These are phyloP conservation scores for Populus tomentosa DNA, from an alignment of 441 rosid genomes.

Conservation along the genomic window DNA sequence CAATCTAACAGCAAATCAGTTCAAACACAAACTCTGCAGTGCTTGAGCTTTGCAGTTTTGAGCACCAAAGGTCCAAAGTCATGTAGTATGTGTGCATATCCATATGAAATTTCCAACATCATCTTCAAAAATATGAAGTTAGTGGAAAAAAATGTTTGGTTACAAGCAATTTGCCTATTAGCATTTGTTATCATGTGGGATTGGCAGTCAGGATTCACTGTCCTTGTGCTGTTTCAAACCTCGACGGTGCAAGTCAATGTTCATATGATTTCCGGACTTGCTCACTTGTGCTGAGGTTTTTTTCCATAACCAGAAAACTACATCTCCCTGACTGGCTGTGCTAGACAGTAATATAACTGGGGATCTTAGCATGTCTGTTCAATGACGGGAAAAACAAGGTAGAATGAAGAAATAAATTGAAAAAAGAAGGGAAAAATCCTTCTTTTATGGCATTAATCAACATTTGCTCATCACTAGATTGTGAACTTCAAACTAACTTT, in stretches of 20 bases:
- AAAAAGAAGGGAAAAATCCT: background rate
- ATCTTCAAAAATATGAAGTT: background rate
- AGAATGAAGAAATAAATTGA: background rate
- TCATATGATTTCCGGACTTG: background rate
- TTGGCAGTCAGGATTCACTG: background rate
- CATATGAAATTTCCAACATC: background rate
- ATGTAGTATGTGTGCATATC: background rate
- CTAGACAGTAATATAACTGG: background rate
- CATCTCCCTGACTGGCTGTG: background rate
- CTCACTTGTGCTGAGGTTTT: background rate
- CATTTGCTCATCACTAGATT: background rate
- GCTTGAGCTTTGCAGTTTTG: background rate
- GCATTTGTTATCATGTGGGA: background rate
- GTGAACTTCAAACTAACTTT: background rate
- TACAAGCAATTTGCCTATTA: background rate
- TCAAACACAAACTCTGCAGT: background rate
- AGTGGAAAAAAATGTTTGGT: background rate
- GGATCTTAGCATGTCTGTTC: background rate
- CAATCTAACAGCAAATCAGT: background rate
- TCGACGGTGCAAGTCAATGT: background rate
- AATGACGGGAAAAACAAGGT: background rate
- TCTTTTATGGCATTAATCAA: background rate
- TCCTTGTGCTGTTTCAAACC: background rate
- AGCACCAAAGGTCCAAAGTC: background rate
- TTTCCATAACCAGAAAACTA: background rate